Base-by-base conservation (phyloP, 768 basidiomycete genomes). In the Mycena vitilis region DNA sequence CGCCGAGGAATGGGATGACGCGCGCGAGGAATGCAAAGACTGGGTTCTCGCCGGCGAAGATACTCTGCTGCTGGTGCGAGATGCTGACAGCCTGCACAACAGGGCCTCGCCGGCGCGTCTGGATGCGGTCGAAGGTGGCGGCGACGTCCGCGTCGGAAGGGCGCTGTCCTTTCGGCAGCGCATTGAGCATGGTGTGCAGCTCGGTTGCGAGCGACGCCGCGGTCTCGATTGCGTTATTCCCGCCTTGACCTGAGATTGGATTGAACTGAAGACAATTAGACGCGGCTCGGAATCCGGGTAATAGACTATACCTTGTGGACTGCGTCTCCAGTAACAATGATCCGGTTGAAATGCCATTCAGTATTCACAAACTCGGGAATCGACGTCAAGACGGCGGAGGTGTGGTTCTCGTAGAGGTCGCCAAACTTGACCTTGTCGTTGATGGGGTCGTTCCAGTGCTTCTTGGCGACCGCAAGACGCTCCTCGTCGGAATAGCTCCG, bases 371-470 rank as follows among this genome's bases (percentile, higher is more conserved):
- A 60, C 58, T 60, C 58, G 0, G 58, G 58, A 34, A 60, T 48
- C 11, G 58, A 44, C 2, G 58, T 60, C 58, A 60, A 60, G 30
- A 60, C 58, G 25, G 58, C 58, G 5, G 58, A 60, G 3, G 47
- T 60, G 36, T 60, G 42, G 25, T 48, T 60, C 44, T 47, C 18
- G 45, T 60, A 60, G 16, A 60, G 58, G 15, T 60, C 58, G 47
- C 58, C 58, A 20, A 60, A 60, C 47, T 23, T 60, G 44, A 60
- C 58, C 13, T 45, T 60, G 3, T 38, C 13, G 45, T 23, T 60
- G n/a, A 60, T 37, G 23, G 58, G 58, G 25, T 60, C 58, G 34
- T 60, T 60, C 58, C 58, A 60, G 58, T 60, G 58, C 58, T 48
- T 45, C 58, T 60, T 25, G 3, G 58, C 58, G 25, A 60, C 20